A percentile compares a stretch with the other conserved stretches of the same genome.
Evolutionary conservation across 2,329 filamentous ascomycete genomes (phyloP).

Genomic region (Sporothrix schenckii): DNA sequence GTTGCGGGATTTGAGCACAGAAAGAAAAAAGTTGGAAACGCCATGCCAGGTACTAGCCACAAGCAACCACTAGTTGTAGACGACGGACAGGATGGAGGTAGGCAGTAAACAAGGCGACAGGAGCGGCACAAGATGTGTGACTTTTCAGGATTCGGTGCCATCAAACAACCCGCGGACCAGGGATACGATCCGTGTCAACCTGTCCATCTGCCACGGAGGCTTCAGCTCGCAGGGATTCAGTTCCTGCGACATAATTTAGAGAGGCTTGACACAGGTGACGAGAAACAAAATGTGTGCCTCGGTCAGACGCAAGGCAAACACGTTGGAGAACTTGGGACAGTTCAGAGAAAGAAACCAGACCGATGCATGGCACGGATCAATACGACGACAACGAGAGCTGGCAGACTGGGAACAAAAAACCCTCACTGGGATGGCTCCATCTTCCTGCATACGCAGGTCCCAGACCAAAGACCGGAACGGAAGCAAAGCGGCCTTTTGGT

Average conservation of each 20-base stretch:
- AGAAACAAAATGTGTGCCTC: neutral
- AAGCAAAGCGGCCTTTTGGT: neutral
- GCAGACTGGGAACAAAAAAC: neutral
- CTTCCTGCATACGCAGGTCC: conserved; percentile 25
- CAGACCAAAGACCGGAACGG: neutral
- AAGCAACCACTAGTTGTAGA: neutral
- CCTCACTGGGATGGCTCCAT: conserved; percentile 19
- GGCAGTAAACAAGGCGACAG: neutral
- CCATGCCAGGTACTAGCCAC: conserved; percentile 25
- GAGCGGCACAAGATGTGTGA: neutral
- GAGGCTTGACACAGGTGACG: conserved; percentile 1
- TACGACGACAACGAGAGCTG: neutral
- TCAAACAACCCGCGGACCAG: neutral
- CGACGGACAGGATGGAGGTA: neutral
- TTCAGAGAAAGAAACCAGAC: neutral
- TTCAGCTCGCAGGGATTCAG: neutral
- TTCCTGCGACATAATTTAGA: neutral
- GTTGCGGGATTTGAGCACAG: conserved; percentile 7
- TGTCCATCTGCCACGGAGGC: neutral
- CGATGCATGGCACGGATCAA: neutral
- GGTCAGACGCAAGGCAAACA: neutral
- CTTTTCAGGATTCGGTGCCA: too few species aligned
- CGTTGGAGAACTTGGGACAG: too few species aligned
- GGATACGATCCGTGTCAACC: conserved; percentile 10
- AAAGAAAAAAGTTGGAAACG: conserved; percentile 9